Conservation (phyloP, 2,329 filamentous ascomycete genomes). For the Camillea tinctor region DNA sequence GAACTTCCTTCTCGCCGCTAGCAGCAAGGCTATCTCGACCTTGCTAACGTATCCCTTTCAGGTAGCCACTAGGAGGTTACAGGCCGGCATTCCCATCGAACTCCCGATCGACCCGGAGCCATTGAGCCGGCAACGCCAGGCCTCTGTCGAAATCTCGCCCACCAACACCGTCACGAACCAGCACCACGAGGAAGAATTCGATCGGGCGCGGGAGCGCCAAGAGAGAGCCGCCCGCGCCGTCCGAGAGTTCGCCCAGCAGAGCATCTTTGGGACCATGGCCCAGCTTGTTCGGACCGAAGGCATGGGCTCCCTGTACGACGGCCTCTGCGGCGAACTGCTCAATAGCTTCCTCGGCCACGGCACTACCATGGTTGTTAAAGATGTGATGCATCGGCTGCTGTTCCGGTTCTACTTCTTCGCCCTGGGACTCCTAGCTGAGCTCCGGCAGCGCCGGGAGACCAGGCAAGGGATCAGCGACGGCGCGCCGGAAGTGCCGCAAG, state of each 20-base stretch:
- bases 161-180: not conserved
- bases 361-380: constrained; percentile 84
- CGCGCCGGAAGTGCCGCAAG: not conserved
- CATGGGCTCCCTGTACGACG: constrained; percentile 68
- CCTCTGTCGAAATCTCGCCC: not conserved
- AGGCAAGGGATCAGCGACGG: not conserved
- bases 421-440: constrained; percentile 41
- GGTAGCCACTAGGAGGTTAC: constrained; percentile 76
- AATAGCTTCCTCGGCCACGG: constrained; percentile 86
- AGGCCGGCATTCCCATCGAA: constrained; percentile 51
- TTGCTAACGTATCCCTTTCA: constrained; percentile 82
- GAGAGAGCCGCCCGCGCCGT: constrained; percentile 26
- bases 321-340: constrained; percentile 71
- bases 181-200: constrained; percentile 18
- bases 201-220: constrained; percentile 31
- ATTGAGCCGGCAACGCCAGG: not conserved
- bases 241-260: constrained; percentile 37
- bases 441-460: constrained; percentile 7
- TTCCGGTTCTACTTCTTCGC: constrained; percentile 70
- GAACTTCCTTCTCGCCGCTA: constrained; percentile 60
- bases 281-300: constrained; percentile 64
- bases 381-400: constrained; percentile 69
- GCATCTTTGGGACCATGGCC: constrained; percentile 63
- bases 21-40: constrained; percentile 76
- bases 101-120: constrained; percentile 39